A percentile compares a stretch with the other conserved stretches of the same genome.
phyloP scores from a whole-genome alignment of 345 rosid genomes.

The Eucalyptus pauciflora region DNA sequence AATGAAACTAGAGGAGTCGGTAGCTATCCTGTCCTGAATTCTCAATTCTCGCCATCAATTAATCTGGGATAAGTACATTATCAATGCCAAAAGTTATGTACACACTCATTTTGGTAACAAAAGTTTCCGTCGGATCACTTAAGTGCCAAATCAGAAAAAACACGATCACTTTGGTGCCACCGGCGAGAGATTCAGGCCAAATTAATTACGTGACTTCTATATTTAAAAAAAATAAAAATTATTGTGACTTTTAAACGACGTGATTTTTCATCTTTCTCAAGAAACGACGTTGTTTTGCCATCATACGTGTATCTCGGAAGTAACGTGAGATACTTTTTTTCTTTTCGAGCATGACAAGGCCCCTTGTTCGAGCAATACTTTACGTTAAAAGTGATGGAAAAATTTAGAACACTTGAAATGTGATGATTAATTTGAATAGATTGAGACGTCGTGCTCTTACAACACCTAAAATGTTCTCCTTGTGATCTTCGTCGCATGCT shows the following conservation, averaged over 20 bases:
- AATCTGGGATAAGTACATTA: no score
- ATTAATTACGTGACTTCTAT: no score
- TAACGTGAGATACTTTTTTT: background rate
- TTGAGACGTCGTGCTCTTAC: accelerated
- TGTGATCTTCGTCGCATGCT: accelerated
- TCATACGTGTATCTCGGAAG: background rate
- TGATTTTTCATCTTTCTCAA: no score
- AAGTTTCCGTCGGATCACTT: no score
- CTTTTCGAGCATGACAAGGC: background rate
- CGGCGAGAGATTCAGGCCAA: no score
- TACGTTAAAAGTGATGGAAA: background rate
- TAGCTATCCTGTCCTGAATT: background rate
- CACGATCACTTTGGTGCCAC: no score
- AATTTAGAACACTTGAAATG: background rate
- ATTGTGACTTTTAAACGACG: no score
- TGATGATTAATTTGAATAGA: background rate
- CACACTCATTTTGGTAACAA: no score
- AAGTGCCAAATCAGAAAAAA: no score
- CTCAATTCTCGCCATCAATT: background rate
- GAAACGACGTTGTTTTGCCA: no score
- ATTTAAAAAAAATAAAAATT: no score
- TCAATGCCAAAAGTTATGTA: no score
- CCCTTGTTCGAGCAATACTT: background rate
- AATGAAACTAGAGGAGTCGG: background rate
- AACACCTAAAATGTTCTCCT: background rate